A percentile compares a stretch with the other conserved stretches of the same genome.
phyloP scores from a whole-genome alignment of 2,329 filamentous ascomycete genomes.

The Bipolaris oryzae region DNA sequence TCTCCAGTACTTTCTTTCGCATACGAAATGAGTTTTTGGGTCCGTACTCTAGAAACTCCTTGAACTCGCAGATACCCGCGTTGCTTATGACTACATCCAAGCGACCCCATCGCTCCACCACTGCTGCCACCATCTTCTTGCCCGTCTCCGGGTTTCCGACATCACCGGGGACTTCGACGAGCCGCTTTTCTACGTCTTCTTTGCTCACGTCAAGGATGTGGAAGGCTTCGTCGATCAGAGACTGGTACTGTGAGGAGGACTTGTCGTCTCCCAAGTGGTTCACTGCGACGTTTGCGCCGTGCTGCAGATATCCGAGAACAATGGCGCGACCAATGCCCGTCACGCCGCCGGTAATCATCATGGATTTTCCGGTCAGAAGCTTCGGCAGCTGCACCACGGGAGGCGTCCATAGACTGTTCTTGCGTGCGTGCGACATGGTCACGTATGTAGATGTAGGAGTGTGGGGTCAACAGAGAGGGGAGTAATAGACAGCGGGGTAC shows the following conservation, averaged over 20 bases:
- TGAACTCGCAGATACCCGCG: slow-evolving; percentile 86
- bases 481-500: neutral
- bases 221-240: slow-evolving; percentile 53
- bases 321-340: slow-evolving; percentile 90
- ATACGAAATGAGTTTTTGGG: neutral
- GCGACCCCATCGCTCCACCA: slow-evolving; percentile 65
- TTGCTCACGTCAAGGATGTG: slow-evolving; percentile 19
- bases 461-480: neutral
- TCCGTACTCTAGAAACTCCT: slow-evolving; percentile 75
- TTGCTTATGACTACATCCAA: slow-evolving; percentile 80
- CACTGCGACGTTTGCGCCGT: slow-evolving; percentile 78
- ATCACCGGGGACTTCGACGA: slow-evolving; percentile 77
- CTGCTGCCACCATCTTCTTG: slow-evolving; percentile 67
- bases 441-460: slow-evolving; percentile 7
- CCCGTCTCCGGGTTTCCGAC: slow-evolving; percentile 77
- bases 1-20: neutral
- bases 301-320: slow-evolving; percentile 75
- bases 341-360: slow-evolving; percentile 84
- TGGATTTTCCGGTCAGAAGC: slow-evolving; percentile 75
- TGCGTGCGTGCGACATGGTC: slow-evolving; percentile 15
- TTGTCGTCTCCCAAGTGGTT: slow-evolving; percentile 73
- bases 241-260: slow-evolving; percentile 54
- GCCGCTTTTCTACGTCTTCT: slow-evolving; percentile 44
- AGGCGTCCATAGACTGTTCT: slow-evolving; percentile 19
- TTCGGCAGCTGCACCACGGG: slow-evolving; percentile 26